phyloP scores from a whole-genome alignment of 164 flowering plant genomes.

The Cinnamomum micranthum region DNA sequence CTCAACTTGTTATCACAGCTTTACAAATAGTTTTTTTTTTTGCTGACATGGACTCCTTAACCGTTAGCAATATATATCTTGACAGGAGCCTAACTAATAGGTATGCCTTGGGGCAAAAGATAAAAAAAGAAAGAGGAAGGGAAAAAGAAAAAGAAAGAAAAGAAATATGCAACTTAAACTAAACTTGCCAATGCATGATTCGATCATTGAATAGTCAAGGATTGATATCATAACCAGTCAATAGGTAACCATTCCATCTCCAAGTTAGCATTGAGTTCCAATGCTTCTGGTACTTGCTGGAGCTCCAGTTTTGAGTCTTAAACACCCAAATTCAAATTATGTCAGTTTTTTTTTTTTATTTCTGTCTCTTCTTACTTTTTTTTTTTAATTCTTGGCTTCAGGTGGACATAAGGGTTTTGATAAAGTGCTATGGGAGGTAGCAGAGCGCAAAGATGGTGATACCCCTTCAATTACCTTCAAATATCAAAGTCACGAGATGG shows the following conservation, averaged over 20 bases:
- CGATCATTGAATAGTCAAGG: too few relatives aligned
- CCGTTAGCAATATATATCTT: too few relatives aligned
- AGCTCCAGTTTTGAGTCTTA: background rate
- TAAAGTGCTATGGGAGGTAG: conserved; percentile 79
- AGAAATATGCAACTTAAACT: too few relatives aligned
- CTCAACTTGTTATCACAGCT: too few relatives aligned
- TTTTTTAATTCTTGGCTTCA: conserved; percentile 16
- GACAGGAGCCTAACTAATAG: too few relatives aligned
- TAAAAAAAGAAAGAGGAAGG: too few relatives aligned
- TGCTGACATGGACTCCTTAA: too few relatives aligned
- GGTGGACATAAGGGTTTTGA: conserved; percentile 88
- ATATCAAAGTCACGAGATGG: conserved; percentile 78
- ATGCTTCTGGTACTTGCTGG: background rate
- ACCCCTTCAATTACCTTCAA: conserved; percentile 82
- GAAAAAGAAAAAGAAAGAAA: too few relatives aligned
- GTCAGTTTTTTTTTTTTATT: background rate
- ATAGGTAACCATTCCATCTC: background rate
- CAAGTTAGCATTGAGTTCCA: background rate
- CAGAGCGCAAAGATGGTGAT: conserved; percentile 47
- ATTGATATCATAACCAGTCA: background rate
- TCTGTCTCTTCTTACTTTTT: too few relatives aligned
- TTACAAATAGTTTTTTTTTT: too few relatives aligned
- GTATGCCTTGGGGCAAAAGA: too few relatives aligned
- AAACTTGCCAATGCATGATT: too few relatives aligned
- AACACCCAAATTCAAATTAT: background rate